Conservation (phyloP, 495 filamentous ascomycete species). For the Daldinia caldariorum region DNA sequence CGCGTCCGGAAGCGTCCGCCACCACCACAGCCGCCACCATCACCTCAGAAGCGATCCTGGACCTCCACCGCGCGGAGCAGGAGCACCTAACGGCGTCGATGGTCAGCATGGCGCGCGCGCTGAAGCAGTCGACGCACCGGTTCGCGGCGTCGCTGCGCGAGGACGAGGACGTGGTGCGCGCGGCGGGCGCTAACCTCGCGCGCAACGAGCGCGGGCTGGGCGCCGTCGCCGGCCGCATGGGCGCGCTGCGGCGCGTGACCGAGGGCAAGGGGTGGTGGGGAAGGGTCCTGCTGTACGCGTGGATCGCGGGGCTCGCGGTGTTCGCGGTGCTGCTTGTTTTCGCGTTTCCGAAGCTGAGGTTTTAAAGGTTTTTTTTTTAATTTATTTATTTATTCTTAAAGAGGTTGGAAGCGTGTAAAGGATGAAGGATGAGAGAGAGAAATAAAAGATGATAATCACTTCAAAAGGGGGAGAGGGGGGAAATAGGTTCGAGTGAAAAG, state of each 20-base stretch:
- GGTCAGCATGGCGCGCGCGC: conserved; percentile 75
- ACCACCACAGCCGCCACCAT: conserved; percentile 40
- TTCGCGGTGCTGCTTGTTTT: conserved; percentile 78
- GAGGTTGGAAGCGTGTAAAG: too few relatives aligned
- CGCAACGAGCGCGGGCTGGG: conserved; percentile 78
- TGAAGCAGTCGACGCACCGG: conserved; percentile 76
- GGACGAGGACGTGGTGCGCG: conserved; percentile 74
- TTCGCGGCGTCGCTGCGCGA: conserved; percentile 76
- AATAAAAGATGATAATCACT: too few relatives aligned
- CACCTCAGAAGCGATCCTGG: conserved; percentile 73
- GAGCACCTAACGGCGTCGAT: conserved; percentile 85
- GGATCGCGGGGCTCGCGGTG: conserved; percentile 82
- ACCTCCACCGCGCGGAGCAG: conserved; percentile 79
- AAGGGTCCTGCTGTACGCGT: conserved; percentile 81
- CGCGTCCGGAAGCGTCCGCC: too few relatives aligned
- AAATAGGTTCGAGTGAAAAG: background rate
- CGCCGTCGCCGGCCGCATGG: conserved; percentile 77
- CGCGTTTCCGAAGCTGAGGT: conserved; percentile 84
- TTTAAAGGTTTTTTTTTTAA: too few relatives aligned
- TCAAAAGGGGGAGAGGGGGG: too few relatives aligned
- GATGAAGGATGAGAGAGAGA: too few relatives aligned
- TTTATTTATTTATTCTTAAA: too few relatives aligned
- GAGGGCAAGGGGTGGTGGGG: conserved; percentile 92
- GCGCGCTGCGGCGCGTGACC: conserved; percentile 73
- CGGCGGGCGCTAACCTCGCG: conserved; percentile 78